Percentiles rank a stretch among this genome's conserved stretches.
Conservation (phyloP, 352 stramenopile species). For the Phytophthora meadii region DNA sequence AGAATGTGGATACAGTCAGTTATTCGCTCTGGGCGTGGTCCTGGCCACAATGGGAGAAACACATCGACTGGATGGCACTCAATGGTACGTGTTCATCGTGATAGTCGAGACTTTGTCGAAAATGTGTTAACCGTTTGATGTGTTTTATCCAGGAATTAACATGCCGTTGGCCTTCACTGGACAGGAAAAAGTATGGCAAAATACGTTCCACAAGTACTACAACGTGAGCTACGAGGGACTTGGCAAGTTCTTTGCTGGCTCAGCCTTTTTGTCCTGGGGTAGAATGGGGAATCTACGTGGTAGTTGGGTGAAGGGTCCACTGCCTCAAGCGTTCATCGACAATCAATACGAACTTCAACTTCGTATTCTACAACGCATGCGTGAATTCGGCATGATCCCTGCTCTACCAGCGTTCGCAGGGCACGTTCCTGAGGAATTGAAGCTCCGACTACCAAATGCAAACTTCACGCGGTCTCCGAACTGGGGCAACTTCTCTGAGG, state of each 20-base stretch:
- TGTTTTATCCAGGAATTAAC: slow-evolving; percentile 78
- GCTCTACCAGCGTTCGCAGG: slow-evolving; percentile 90
- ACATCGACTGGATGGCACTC: slow-evolving; percentile 94
- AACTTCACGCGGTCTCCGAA: slow-evolving; percentile 86
- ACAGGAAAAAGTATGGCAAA: slow-evolving; percentile 90
- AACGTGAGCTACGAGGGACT: slow-evolving; percentile 80
- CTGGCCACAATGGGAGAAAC: slow-evolving; percentile 86
- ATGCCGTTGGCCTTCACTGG: slow-evolving; percentile 91
- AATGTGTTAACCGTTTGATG: not conserved
- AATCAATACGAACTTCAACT: slow-evolving; percentile 79
- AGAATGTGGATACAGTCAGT: slow-evolving; percentile 93
- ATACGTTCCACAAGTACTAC: slow-evolving; percentile 84
- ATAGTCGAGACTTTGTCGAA: no score
- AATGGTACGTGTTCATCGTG: slow-evolving; percentile 35
- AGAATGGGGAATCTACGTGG: slow-evolving; percentile 91
- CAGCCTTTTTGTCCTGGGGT: slow-evolving; percentile 90
- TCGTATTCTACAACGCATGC: slow-evolving; percentile 85
- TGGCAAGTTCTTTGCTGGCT: slow-evolving; percentile 90
- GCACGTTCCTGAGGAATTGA: slow-evolving; percentile 88
- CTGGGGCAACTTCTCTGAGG: slow-evolving; percentile 80
- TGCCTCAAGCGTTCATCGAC: slow-evolving; percentile 88
- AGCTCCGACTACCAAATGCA: slow-evolving; percentile 67
- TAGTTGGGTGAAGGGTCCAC: slow-evolving; percentile 83
- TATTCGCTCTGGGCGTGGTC: slow-evolving; percentile 91
- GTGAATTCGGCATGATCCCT: slow-evolving; percentile 90